Evolutionary conservation across 148 eudicot genomes (phyloP).

Genomic region (Vaccinium myrtillus): DNA sequence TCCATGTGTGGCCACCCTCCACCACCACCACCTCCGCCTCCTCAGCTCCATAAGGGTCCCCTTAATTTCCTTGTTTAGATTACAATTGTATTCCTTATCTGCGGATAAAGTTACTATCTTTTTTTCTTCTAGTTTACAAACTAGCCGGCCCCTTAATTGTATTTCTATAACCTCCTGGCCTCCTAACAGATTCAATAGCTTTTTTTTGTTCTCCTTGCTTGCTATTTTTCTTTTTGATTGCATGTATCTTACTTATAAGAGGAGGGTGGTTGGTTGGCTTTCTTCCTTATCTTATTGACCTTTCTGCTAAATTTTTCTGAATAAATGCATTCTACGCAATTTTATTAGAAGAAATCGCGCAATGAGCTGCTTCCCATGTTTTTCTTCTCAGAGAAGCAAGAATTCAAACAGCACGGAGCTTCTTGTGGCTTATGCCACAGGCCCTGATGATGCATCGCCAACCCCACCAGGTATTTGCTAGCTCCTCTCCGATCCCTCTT

Average conservation of each 20-base stretch:
- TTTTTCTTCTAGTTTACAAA: not conserved
- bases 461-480: not conserved
- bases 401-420: not conserved
- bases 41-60: not conserved
- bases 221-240: not conserved
- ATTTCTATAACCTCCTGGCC: too few relatives aligned
- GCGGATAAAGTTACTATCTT: not conserved
- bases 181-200: not conserved
- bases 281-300: not conserved
- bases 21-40: not conserved
- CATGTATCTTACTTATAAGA: not conserved
- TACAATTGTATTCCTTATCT: not conserved
- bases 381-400: not conserved
- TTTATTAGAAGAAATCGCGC: not conserved
- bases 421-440: conserved; percentile 7
- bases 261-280: not conserved
- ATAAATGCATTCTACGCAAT: not conserved
- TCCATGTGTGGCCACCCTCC: not conserved
- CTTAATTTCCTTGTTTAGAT: not conserved
- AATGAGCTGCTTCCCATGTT: conserved; percentile 17
- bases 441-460: not conserved
- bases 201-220: not conserved
- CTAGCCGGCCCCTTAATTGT: not conserved
- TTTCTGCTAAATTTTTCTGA: not conserved
- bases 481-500: too few relatives aligned